phyloP scores from a whole-genome alignment of 371 early-diverging fungal species.

The Apophysomyces variabilis region DNA sequence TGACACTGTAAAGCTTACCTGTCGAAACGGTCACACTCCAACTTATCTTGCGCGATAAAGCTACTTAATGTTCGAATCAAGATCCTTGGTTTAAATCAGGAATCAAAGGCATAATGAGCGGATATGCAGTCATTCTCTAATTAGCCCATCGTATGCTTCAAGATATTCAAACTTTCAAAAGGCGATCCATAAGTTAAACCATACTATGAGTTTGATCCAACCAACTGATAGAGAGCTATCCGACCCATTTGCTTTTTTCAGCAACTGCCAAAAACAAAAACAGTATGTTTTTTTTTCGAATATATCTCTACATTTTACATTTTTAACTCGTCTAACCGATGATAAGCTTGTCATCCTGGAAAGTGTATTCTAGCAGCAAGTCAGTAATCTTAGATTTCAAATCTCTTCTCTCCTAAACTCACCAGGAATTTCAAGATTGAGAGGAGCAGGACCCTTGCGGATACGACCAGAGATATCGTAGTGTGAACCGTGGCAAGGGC shows the following conservation, averaged over 20 bases:
- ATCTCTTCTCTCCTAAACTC: slow-evolving; percentile 13
- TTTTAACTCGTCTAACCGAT: slow-evolving; percentile 48
- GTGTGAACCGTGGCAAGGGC: slow-evolving; percentile 99
- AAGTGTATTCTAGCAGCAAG: slow-evolving; percentile 45
- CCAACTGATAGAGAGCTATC: too few species aligned
- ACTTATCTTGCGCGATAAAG: too few species aligned
- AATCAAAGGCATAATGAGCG: too few species aligned
- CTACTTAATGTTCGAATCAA: too few species aligned
- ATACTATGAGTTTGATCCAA: too few species aligned
- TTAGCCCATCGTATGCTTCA: too few species aligned
- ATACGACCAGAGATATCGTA: slow-evolving; percentile 96
- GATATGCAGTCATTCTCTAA: too few species aligned
- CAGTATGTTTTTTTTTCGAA: slow-evolving; percentile 17
- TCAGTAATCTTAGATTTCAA: background rate
- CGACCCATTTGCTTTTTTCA: background rate
- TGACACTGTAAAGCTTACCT: too few species aligned
- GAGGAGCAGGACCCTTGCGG: slow-evolving; percentile 98
- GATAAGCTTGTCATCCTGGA: slow-evolving; percentile 53
- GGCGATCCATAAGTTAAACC: too few species aligned
- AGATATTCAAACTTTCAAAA: too few species aligned
- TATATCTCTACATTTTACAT: slow-evolving; percentile 3
- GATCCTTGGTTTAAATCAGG: too few species aligned
- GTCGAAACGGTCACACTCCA: too few species aligned
- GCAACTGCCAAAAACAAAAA: background rate
- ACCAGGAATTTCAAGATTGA: slow-evolving; percentile 96